phyloP scores from a whole-genome alignment of 2,329 filamentous ascomycete genomes.

The Penicillium sp. region DNA sequence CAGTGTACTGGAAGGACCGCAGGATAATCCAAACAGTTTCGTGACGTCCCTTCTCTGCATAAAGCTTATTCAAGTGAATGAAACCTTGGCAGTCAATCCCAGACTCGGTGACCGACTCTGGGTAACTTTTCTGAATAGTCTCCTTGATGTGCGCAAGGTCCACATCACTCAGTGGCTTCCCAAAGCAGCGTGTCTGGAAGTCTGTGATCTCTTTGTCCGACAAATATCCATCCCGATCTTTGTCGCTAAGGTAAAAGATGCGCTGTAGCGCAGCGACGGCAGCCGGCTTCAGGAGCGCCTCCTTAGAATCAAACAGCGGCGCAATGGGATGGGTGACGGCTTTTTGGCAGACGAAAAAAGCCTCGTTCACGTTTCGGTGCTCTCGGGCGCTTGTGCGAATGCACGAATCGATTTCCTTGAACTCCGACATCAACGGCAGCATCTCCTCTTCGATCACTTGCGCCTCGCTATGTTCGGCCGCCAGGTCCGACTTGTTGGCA shows the following conservation, averaged over 20 bases:
- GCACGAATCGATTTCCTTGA: conserved; percentile 97
- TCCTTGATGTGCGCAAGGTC: conserved; percentile 90
- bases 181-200: conserved; percentile 90
- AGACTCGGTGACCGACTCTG: conserved; percentile 60
- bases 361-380: conserved; percentile 90
- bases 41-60: conserved; percentile 94
- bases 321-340: conserved; percentile 96
- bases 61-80: conserved; percentile 87
- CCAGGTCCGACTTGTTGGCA: conserved; percentile 94
- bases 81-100: conserved; percentile 85
- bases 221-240: conserved; percentile 89
- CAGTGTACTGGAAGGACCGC: conserved; percentile 91
- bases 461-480: conserved; percentile 69
- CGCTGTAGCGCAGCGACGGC: conserved; percentile 82
- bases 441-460: conserved; percentile 96
- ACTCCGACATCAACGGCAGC: conserved; percentile 96
- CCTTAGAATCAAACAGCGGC: conserved; percentile 94
- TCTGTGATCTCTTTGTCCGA: conserved; percentile 87
- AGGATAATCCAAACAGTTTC: conserved; percentile 98
- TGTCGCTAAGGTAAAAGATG: conserved; percentile 94
- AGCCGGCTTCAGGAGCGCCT: conserved; percentile 80
- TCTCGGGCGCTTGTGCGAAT: conserved; percentile 91
- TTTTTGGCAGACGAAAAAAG: conserved; percentile 97
- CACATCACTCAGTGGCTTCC: conserved; percentile 74
- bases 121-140: conserved; percentile 70